Evolutionary conservation across 768 basidiomycete genomes (phyloP).

Genomic region (Pisolithus orientalis): DNA sequence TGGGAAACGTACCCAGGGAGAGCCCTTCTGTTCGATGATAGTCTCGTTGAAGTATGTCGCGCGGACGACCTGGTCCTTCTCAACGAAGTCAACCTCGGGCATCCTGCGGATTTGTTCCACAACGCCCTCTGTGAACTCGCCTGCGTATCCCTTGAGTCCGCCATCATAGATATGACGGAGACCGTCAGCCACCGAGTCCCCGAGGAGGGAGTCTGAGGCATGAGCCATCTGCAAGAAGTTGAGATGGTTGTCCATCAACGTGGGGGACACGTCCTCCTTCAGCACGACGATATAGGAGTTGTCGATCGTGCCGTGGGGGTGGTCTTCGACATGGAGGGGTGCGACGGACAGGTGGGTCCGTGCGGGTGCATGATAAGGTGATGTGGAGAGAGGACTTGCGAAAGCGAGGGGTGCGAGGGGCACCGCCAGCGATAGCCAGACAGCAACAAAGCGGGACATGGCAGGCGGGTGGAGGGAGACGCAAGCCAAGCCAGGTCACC

Average conservation of each 20-base stretch:
- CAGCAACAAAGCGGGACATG: slow-evolving; percentile 29
- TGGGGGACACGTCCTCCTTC: slow-evolving; percentile 57
- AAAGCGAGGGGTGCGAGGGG: slow-evolving; percentile 30
- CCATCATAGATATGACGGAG: slow-evolving; percentile 73
- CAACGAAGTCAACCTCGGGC: slow-evolving; percentile 90
- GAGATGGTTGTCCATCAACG: slow-evolving; percentile 67
- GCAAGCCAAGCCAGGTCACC: slow-evolving; percentile 1
- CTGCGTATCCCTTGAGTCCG: slow-evolving; percentile 74
- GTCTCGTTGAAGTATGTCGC: slow-evolving; percentile 34
- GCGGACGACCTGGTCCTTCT: slow-evolving; percentile 90
- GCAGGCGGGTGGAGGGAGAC: slow-evolving; percentile 16
- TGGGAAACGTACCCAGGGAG: slow-evolving; percentile 71
- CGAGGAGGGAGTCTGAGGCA: slow-evolving; percentile 45
- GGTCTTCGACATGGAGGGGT: slow-evolving; percentile 51
- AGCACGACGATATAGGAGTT: slow-evolving; percentile 95
- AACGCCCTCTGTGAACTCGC: slow-evolving; percentile 62
- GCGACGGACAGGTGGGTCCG: slow-evolving; percentile 49
- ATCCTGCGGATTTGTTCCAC: slow-evolving; percentile 70
- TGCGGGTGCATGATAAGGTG: slow-evolving; percentile 25
- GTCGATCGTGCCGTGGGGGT: slow-evolving; percentile 68
- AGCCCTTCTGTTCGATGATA: slow-evolving; percentile 46
- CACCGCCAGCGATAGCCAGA: slow-evolving; percentile 32
- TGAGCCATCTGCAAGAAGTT: slow-evolving; percentile 68
- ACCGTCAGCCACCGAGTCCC: slow-evolving; percentile 41
- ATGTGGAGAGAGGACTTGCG: slow-evolving; percentile 43